These are phyloP conservation scores for Aureococcus anophagefferens DNA, from an alignment of 108 stramenopile genomes.

Conservation along the genomic window DNA sequence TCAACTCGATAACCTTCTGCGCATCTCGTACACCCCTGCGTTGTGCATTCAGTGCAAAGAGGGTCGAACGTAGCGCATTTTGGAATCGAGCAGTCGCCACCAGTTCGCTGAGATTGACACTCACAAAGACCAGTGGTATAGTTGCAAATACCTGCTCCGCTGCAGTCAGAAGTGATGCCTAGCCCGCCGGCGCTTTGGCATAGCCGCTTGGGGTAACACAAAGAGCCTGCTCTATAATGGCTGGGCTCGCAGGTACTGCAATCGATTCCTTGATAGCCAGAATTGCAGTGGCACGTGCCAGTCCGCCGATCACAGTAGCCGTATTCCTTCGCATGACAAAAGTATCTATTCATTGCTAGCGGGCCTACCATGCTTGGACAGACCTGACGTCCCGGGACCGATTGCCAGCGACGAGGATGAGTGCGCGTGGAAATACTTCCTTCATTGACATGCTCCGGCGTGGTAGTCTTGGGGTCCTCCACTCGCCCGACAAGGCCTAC, in stretches of 20 bases:
- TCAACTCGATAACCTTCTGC: not conserved
- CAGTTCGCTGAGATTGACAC: slow-evolving; percentile 46
- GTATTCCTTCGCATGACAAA: slow-evolving; percentile 46
- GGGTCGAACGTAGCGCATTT: slow-evolving; percentile 36
- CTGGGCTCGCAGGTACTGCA: slow-evolving; percentile 49
- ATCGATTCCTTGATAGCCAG: slow-evolving; percentile 57
- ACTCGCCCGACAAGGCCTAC: too few species aligned
- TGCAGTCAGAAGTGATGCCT: slow-evolving; percentile 35
- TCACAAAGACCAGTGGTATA: slow-evolving; percentile 50
- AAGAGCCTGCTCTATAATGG: slow-evolving; percentile 38
- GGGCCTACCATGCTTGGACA: slow-evolving; percentile 70
- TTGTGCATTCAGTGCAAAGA: slow-evolving; percentile 41
- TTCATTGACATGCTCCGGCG: too few species aligned
- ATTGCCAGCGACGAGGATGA: not conserved
- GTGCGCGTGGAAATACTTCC: too few species aligned
- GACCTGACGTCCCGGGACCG: slow-evolving; percentile 6
- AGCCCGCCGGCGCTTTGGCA: slow-evolving; percentile 31
- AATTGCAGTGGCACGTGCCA: slow-evolving; percentile 64
- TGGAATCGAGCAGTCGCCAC: slow-evolving; percentile 47
- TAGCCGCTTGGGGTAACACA: slow-evolving; percentile 52
- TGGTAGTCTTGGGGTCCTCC: too few species aligned
- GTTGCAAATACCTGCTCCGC: slow-evolving; percentile 56
- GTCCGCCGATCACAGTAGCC: slow-evolving; percentile 70
- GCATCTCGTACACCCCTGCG: not conserved
- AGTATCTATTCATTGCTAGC: slow-evolving; percentile 40